phyloP scores from a whole-genome alignment of 179 eudicot genomes.

The Drosera spatulata region DNA sequence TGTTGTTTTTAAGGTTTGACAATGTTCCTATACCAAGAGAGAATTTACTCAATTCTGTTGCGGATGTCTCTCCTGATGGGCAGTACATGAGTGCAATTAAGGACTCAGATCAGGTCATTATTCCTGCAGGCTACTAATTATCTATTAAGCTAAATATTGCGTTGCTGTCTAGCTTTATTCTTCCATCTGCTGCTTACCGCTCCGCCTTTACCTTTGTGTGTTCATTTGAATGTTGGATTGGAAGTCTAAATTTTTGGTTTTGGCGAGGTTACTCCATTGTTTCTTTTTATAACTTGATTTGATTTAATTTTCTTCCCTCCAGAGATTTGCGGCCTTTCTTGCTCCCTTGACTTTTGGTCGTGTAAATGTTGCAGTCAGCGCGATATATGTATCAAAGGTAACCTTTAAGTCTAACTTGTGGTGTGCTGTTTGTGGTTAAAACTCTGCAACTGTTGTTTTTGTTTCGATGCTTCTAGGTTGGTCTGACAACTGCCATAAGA shows the following conservation, averaged over 20 bases:
- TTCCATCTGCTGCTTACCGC: background rate
- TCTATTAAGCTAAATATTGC: background rate
- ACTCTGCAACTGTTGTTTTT: background rate
- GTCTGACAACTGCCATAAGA: constrained; percentile 86
- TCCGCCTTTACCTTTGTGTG: background rate
- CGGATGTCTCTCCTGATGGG: constrained; percentile 87
- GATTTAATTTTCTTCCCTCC: constrained; percentile 9
- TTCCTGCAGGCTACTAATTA: background rate
- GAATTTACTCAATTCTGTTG: constrained; percentile 86
- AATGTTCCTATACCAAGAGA: constrained; percentile 85
- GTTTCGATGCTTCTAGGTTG: constrained; percentile 29
- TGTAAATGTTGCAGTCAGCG: constrained; percentile 63
- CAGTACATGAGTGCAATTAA: constrained; percentile 73
- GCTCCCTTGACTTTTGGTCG: constrained; percentile 95
- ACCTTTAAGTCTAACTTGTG: background rate
- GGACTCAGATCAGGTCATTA: constrained; percentile 70
- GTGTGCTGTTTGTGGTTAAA: background rate
- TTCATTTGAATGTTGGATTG: too few relatives aligned
- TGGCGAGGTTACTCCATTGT: background rate
- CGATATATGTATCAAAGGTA: constrained; percentile 79
- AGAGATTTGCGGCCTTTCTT: constrained; percentile 97
- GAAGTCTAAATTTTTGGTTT: background rate
- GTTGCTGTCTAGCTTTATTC: too few relatives aligned
- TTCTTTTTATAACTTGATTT: background rate
- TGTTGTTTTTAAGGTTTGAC: constrained; percentile 55